Evolutionary conservation across 805 yeast genomes (phyloP).

Genomic region (Blastobotrys parvus): DNA sequence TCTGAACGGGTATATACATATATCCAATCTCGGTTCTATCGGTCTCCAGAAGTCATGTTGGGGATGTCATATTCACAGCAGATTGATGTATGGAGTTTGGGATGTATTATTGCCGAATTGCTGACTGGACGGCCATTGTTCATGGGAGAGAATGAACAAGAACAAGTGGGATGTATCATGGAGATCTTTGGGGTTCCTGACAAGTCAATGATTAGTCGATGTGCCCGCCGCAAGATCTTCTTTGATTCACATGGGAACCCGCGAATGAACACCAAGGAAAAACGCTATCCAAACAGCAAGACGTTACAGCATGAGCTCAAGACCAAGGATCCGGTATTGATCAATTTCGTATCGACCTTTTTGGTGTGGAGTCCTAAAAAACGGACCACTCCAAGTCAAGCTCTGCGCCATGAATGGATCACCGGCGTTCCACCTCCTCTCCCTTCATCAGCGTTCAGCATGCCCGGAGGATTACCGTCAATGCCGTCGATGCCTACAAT

Average conservation of each 20-base stretch:
- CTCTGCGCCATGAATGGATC: conserved; percentile 31
- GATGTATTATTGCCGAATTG: conserved; percentile 95
- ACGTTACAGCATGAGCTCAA: conserved; percentile 20
- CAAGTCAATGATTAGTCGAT: conserved; percentile 28
- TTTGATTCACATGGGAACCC: conserved; percentile 32
- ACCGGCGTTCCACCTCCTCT: conserved; percentile 3
- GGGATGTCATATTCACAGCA: conserved; percentile 85
- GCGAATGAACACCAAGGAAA: conserved; percentile 16
- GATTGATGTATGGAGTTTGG: conserved; percentile 96
- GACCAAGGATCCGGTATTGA: conserved; percentile 20
- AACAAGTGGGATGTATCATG: conserved; percentile 84
- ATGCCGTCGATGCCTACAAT: not conserved
- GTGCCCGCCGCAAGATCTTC: conserved; percentile 30
- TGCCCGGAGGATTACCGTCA: not conserved
- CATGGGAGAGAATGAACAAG: conserved; percentile 83
- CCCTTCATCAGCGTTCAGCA: no score
- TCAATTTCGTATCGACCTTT: conserved; percentile 47
- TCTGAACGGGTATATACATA: conserved; percentile 88
- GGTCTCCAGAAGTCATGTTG: conserved; percentile 92
- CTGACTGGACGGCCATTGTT: conserved; percentile 87
- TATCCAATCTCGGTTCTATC: conserved; percentile 89
- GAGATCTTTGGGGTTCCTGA: conserved; percentile 87
- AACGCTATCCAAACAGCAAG: conserved; percentile 20
- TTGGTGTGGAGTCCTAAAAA: conserved; percentile 65
- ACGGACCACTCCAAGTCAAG: conserved; percentile 31